These are phyloP conservation scores for Besnoitia besnoiti DNA, from an alignment of 169 alveolate genomes.

Conservation along the genomic window DNA sequence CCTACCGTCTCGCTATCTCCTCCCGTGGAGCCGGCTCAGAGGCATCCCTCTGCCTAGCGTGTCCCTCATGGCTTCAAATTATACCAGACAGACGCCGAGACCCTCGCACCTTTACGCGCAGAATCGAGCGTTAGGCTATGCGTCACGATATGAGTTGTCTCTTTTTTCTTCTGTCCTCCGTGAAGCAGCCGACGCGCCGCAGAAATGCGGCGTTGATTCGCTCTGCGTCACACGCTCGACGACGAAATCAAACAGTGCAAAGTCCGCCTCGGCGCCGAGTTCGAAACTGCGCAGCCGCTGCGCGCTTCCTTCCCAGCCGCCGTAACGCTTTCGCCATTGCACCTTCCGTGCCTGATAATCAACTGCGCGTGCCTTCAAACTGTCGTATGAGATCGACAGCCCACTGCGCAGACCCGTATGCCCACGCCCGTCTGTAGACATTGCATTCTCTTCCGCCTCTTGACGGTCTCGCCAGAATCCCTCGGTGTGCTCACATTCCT, in stretches of 20 bases:
- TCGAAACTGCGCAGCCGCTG: background rate
- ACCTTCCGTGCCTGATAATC: background rate
- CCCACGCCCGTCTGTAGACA: background rate
- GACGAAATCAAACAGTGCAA: background rate
- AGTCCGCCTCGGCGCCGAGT: background rate
- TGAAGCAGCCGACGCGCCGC: no score
- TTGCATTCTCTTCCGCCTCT: background rate
- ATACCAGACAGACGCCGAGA: no score
- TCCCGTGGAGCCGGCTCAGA: no score
- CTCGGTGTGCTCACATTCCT: background rate
- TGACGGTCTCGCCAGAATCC: background rate
- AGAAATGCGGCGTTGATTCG: no score
- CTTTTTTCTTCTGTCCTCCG: no score
- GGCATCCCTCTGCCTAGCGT: no score
- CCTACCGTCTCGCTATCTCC: no score
- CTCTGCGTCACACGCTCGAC: no score
- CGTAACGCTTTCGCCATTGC: background rate
- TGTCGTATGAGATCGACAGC: background rate
- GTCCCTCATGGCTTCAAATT: no score
- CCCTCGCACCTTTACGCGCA: no score
- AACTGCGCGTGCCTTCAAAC: background rate
- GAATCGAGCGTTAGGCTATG: no score
- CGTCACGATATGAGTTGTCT: no score
- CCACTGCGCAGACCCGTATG: background rate
- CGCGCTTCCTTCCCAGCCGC: background rate